Evolutionary conservation across 1,284 basidiomycete species (phyloP).

Genomic region (Rhodotorula sp.): DNA sequence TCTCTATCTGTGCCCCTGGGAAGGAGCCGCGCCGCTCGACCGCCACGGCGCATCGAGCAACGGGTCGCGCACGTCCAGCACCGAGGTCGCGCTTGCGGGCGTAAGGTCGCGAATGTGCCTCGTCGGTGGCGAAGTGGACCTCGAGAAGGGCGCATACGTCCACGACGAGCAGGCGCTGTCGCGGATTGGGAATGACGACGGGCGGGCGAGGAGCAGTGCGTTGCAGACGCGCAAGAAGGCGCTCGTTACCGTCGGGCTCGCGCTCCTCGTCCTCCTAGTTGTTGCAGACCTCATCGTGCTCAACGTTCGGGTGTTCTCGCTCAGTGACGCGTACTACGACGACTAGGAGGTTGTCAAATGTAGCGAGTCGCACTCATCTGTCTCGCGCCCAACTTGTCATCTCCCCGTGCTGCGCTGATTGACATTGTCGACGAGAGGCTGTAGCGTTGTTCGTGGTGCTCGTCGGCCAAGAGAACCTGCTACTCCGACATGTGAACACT

Average conservation of each 20-base stretch:
- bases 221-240: not conserved
- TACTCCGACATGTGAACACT: too few relatives aligned
- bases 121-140: too few relatives aligned
- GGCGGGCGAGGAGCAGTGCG: not conserved
- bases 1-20: constrained; percentile 33
- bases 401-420: not conserved
- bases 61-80: not conserved
- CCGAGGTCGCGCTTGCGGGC: too few relatives aligned
- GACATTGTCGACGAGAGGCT: not conserved
- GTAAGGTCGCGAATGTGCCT: too few relatives aligned
- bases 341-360: not conserved
- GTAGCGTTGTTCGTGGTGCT: too few relatives aligned
- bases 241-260: not conserved
- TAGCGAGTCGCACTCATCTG: not conserved
- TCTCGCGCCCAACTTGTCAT: not conserved
- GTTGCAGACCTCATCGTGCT: constrained; percentile 21
- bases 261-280: constrained; percentile 2
- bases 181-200: too few relatives aligned
- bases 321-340: constrained; percentile 19
- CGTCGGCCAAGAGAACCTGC: too few relatives aligned
- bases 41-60: not conserved
- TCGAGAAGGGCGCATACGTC: too few relatives aligned
- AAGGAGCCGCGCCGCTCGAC: not conserved
- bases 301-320: constrained; percentile 14
- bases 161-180: not conserved